A percentile compares a stretch with the other conserved stretches of the same genome.
phyloP scores from a whole-genome alignment of 345 rosid genomes.

The Populus davidiana region DNA sequence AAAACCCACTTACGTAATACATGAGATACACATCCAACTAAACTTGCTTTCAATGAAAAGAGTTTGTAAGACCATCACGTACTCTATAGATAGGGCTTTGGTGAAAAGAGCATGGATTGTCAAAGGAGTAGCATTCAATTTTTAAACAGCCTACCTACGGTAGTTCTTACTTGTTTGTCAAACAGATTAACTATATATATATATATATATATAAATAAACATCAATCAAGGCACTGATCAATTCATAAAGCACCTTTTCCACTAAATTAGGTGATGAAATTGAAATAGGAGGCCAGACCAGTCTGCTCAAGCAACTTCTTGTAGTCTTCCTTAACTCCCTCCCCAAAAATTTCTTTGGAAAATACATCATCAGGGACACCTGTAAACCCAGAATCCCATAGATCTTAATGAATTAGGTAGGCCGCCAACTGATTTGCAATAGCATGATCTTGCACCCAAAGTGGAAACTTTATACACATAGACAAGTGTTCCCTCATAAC shows the following conservation, averaged over 20 bases:
- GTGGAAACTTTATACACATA: too few species aligned
- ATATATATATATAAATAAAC: not conserved
- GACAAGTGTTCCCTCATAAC: not conserved
- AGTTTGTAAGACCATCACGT: too few species aligned
- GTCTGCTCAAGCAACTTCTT: not conserved
- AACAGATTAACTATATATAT: not conserved
- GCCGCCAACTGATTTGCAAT: not conserved
- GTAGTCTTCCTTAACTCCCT: not conserved
- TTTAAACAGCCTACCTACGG: not conserved
- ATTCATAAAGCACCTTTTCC: not conserved
- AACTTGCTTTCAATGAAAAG: too few species aligned
- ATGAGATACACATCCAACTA: too few species aligned
- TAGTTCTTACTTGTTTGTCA: not conserved
- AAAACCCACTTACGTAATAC: too few species aligned
- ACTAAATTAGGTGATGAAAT: constrained; percentile 14
- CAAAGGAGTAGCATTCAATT: not conserved
- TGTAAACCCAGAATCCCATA: too few species aligned
- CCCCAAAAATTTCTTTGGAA: too few species aligned
- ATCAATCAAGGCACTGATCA: constrained; percentile 20
- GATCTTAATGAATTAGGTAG: not conserved
- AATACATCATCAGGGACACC: too few species aligned
- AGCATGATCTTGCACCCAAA: too few species aligned
- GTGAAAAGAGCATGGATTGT: not conserved
- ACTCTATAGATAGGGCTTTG: too few species aligned
- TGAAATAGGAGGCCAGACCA: constrained; percentile 18